These are phyloP conservation scores for Gossypium trilobum DNA, from an alignment of 441 rosid genomes.

Conservation along the genomic window DNA sequence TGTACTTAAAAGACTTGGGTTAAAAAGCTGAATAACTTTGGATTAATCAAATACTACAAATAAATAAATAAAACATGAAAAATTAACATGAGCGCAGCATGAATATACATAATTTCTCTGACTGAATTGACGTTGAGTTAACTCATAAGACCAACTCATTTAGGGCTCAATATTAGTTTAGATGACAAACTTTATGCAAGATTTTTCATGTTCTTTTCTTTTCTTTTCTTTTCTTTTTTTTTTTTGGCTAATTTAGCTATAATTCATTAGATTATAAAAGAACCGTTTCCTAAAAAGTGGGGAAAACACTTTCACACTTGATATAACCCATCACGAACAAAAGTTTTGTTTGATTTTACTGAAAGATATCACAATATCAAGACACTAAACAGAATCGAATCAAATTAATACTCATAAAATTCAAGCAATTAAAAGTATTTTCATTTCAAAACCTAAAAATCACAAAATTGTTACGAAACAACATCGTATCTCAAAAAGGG, in stretches of 20 bases:
- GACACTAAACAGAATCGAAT: neutral
- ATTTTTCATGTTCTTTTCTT: no score
- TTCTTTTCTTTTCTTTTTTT: no score
- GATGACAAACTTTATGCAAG: no score
- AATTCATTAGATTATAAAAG: neutral
- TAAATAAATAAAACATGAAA: neutral
- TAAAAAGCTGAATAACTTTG: neutral
- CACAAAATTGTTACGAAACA: neutral
- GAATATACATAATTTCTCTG: no score
- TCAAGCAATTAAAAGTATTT: neutral
- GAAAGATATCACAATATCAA: neutral
- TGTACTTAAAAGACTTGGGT: neutral
- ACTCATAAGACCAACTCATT: no score
- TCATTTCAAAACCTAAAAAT: neutral
- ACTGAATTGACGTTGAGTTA: no score
- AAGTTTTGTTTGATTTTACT: no score
- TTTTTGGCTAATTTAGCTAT: neutral
- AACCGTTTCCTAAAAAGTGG: no score
- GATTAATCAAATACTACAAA: neutral
- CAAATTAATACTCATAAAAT: neutral
- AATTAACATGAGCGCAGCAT: no score
- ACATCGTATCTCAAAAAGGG: no score
- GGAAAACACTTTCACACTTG: neutral
- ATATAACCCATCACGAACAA: neutral
- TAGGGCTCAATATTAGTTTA: no score